Percentiles rank a stretch among this genome's conserved stretches.
Conservation (phyloP, 352 stramenopile species). For the Paralagenidium karlingii region DNA sequence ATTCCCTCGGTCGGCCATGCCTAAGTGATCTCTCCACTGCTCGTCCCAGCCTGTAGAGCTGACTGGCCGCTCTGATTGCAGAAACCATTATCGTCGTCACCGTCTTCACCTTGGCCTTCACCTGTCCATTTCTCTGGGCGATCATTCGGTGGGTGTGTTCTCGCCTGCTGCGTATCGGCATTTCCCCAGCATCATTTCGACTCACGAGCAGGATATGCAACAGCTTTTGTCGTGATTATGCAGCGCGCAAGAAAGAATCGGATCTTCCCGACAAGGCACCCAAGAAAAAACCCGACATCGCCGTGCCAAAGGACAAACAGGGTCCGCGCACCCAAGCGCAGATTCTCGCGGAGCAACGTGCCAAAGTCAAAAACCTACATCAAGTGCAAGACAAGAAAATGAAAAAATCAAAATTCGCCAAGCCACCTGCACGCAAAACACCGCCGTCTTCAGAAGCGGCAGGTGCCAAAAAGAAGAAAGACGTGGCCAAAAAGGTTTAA, state of each 20-base stretch:
- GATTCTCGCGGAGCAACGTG: slow-evolving; percentile 65
- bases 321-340: slow-evolving; percentile 58
- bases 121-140: slow-evolving; percentile 66
- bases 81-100: slow-evolving; percentile 65
- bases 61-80: slow-evolving; percentile 5
- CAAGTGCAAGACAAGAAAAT: slow-evolving; percentile 24
- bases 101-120: slow-evolving; percentile 75
- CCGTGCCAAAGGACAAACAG: slow-evolving; percentile 34
- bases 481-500: too few relatives aligned
- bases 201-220: background rate
- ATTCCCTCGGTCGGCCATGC: slow-evolving; percentile 31
- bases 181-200: background rate
- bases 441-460: too few relatives aligned
- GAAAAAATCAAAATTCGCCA: slow-evolving; percentile 47
- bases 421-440: slow-evolving; percentile 52
- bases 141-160: slow-evolving; percentile 35
- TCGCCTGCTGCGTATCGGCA: background rate
- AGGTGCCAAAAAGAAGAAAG: background rate
- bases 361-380: slow-evolving; percentile 45
- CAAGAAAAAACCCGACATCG: slow-evolving; percentile 74
- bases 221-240: slow-evolving; percentile 43
- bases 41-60: background rate
- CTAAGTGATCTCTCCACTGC: background rate
- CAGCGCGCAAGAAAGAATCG: slow-evolving; percentile 28
- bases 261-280: slow-evolving; percentile 47